These are phyloP conservation scores for Hansenula sp. DNA, from an alignment of 1,139 yeast genomes.

Conservation along the genomic window DNA sequence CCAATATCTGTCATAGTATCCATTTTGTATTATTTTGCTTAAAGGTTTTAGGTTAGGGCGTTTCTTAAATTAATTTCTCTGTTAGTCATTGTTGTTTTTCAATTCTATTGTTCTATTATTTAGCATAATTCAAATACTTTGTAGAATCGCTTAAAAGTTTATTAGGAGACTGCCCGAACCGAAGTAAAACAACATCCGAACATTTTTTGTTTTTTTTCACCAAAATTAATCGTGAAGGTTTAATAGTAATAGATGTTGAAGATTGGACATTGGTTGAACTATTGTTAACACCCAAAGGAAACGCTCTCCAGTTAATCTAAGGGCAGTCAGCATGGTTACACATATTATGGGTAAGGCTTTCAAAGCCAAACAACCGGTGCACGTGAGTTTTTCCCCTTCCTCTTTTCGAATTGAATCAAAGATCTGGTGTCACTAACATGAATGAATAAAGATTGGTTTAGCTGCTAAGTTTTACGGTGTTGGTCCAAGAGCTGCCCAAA, in stretches of 20 bases:
- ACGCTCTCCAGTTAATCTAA: no score
- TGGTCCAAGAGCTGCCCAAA: conserved; percentile 70
- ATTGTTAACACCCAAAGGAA: no score
- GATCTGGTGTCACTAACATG: conserved; percentile 1
- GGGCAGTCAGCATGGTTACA: conserved; percentile 52
- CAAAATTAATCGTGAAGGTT: not conserved
- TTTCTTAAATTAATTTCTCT: conserved; percentile 1
- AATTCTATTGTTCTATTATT: not conserved
- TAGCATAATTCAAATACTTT: no score
- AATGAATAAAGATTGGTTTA: conserved; percentile 53
- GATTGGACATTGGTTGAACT: not conserved
- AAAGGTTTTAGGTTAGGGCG: not conserved
- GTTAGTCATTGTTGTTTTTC: not conserved
- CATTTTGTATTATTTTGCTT: not conserved
- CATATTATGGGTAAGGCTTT: conserved; percentile 74
- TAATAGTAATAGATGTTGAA: not conserved
- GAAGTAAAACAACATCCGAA: not conserved
- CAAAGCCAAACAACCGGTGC: conserved; percentile 44
- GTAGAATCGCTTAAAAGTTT: no score
- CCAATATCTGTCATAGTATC: not conserved
- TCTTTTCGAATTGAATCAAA: no score
- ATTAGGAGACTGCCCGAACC: conserved; percentile 3
- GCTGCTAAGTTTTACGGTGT: conserved; percentile 83
- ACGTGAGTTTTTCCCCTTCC: conserved; percentile 10
- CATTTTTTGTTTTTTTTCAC: conserved; percentile 1